Percentiles rank a stretch among this genome's conserved stretches.
Evolutionary conservation across 176 grass and related monocot species (phyloP).

Genomic region (Oryza officinalis): DNA sequence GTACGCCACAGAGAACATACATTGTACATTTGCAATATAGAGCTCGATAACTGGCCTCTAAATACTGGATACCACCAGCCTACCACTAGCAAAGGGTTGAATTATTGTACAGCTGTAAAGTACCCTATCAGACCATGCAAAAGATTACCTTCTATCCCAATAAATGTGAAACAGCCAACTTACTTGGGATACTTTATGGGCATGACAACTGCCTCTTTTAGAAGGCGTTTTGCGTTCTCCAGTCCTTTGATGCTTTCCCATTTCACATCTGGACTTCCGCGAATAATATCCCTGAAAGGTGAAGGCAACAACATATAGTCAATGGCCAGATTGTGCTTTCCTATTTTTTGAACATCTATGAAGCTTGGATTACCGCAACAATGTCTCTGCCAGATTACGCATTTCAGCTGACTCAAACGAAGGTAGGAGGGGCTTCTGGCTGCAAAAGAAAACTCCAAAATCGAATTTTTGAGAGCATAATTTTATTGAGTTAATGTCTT

Average conservation of each 20-base stretch:
- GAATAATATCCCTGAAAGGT: constrained; percentile 76
- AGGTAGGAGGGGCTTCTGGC: constrained; percentile 85
- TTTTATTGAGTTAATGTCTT: background rate
- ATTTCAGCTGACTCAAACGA: constrained; percentile 85
- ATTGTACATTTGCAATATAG: background rate
- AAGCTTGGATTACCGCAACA: constrained; percentile 62
- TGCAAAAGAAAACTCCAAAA: constrained; percentile 50
- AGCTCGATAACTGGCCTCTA: background rate
- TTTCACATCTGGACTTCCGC: constrained; percentile 93
- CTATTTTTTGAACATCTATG: background rate
- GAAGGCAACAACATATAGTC: background rate
- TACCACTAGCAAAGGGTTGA: background rate
- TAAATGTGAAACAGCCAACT: constrained; percentile 33
- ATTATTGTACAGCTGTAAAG: background rate
- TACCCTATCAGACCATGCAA: background rate
- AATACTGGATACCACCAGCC: background rate
- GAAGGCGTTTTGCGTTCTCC: constrained; percentile 82
- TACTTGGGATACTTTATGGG: constrained; percentile 99
- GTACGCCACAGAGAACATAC: background rate
- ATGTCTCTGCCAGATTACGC: constrained; percentile 79
- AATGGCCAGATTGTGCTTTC: background rate
- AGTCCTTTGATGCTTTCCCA: constrained; percentile 99
- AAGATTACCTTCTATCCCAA: background rate
- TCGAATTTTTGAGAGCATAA: background rate
- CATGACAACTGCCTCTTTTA: constrained; percentile 97